Evolutionary conservation across 768 basidiomycete species (phyloP).

Genomic region (Termitomyces sp.): DNA sequence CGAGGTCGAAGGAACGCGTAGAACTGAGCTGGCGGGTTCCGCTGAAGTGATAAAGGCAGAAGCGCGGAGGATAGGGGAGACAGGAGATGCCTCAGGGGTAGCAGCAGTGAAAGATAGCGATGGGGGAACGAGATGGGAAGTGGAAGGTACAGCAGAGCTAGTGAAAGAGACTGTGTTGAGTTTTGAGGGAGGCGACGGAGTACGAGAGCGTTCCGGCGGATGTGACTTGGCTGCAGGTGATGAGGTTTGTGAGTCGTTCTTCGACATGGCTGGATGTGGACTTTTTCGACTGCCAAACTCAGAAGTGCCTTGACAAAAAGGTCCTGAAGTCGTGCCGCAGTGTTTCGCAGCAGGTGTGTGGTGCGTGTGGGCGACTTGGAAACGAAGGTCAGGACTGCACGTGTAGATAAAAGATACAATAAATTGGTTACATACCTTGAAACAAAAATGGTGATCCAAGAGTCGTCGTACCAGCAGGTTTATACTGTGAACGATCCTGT

Average conservation of each 20-base stretch:
- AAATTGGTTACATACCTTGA: conserved; percentile 23
- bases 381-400: conserved; percentile 10
- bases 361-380: conserved; percentile 27
- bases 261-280: conserved; percentile 13
- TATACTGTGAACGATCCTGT: conserved; percentile 18
- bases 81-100: conserved; percentile 35
- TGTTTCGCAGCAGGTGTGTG: conserved; percentile 25
- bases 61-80: conserved; percentile 20
- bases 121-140: conserved; percentile 31
- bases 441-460: conserved; percentile 35
- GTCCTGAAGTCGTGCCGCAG: conserved; percentile 11
- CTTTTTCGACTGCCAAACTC: conserved; percentile 12
- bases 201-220: conserved; percentile 14
- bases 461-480: conserved; percentile 18
- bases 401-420: conserved; percentile 5
- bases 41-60: conserved; percentile 21
- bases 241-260: conserved; percentile 3
- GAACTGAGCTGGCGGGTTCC: conserved; percentile 21
- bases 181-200: conserved; percentile 20
- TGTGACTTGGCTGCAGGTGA: conserved; percentile 15
- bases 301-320: conserved; percentile 10
- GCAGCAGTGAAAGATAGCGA: conserved; percentile 32
- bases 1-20: conserved; percentile 22
- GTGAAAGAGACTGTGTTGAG: conserved; percentile 19
- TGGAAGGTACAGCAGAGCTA: conserved; percentile 19